Conservation (phyloP, 176 grass and related monocot genomes). For the Carex kokanica region DNA sequence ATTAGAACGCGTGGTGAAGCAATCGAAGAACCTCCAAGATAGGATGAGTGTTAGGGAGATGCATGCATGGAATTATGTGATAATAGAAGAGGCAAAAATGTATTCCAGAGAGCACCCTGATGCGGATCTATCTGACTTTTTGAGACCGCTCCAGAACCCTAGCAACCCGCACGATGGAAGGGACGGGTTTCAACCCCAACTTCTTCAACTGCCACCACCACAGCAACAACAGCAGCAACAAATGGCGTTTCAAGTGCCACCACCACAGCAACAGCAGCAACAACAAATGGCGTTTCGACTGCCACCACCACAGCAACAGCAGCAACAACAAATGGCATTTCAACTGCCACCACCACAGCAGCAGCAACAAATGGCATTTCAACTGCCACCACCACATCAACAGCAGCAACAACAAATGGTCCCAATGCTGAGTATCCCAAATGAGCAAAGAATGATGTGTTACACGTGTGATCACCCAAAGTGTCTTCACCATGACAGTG, state of each 20-base stretch:
- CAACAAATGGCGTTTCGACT: too few relatives aligned
- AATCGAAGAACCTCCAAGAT: conserved; percentile 70
- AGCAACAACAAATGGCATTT: neutral
- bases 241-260: too few relatives aligned
- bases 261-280: neutral
- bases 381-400: too few relatives aligned
- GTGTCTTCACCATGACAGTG: neutral
- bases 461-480: conserved; percentile 11
- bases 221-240: too few relatives aligned
- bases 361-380: neutral
- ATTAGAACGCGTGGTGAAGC: conserved; percentile 43
- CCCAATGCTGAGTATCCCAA: neutral
- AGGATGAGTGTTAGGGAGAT: conserved; percentile 71
- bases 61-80: neutral
- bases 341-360: too few relatives aligned
- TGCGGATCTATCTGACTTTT: neutral
- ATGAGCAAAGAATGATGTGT: neutral
- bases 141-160: neutral
- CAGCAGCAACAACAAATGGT: neutral
- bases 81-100: neutral
- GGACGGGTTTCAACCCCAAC: neutral
- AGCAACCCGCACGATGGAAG: too few relatives aligned
- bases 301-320: neutral
- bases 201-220: neutral
- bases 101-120: conserved; percentile 10